Percentiles rank a stretch among this genome's conserved stretches.
Evolutionary conservation across 1,284 basidiomycete genomes (phyloP).

Genomic region (Ustilago hordei): DNA sequence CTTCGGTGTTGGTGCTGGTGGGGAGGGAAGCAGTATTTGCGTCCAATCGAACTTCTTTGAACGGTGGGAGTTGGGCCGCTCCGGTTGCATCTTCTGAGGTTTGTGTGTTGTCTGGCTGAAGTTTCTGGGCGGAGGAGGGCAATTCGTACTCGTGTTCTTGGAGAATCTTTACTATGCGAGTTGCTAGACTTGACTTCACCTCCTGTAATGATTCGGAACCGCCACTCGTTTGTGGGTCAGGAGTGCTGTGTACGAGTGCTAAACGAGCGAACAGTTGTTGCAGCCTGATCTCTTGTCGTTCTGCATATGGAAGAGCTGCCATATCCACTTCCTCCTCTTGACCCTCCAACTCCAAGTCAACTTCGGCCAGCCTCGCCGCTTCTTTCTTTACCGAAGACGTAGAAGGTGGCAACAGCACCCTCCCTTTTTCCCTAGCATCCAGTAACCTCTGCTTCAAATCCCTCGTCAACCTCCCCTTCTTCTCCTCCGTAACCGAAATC

Average conservation of each 20-base stretch:
- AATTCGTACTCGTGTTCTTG: constrained; percentile 33
- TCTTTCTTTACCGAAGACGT: not conserved
- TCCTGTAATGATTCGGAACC: constrained; percentile 18
- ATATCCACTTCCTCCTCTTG: constrained; percentile 13
- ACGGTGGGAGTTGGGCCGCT: not conserved
- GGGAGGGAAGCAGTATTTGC: constrained; percentile 3
- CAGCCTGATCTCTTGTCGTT: constrained; percentile 40
- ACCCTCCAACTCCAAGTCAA: not conserved
- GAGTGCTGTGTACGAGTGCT: constrained; percentile 25
- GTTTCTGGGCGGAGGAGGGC: constrained; percentile 1
- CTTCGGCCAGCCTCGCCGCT: not conserved
- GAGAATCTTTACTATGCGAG: constrained; percentile 35
- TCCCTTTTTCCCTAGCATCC: constrained; percentile 36
- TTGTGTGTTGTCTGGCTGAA: not conserved
- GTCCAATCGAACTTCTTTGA: constrained; percentile 23
- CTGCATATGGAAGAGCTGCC: constrained; percentile 31
- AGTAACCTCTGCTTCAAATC: constrained; percentile 38
- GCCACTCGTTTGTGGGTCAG: not conserved
- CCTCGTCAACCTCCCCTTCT: constrained; percentile 4
- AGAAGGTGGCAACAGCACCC: constrained; percentile 33
- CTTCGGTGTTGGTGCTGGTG: not conserved
- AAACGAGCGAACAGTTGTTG: constrained; percentile 48
- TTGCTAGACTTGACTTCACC: constrained; percentile 43
- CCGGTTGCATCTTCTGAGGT: not conserved
- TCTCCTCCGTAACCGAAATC: constrained; percentile 19